Evolutionary conservation across 208 protist species (phyloP), one percentile per base, ranked within the genome.

Genomic region (Trypanosoma platydactyli): DNA sequence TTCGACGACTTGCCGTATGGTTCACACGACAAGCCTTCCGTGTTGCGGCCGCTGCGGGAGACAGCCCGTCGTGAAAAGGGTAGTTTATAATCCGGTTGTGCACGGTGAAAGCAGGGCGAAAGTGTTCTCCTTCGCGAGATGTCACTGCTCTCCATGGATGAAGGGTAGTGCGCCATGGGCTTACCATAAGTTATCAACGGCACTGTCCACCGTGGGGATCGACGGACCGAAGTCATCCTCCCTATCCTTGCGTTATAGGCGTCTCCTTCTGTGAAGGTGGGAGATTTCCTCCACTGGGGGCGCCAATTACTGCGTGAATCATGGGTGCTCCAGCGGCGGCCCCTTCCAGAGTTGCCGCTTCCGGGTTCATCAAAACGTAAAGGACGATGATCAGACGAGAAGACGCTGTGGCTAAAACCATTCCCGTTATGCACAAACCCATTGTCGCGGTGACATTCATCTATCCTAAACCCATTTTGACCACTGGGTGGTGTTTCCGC

Each of bases 131-230:
- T 20, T n/a, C 22, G 48, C 42, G 18, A 52, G 48, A 20, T 3
- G 42, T 27, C 42, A 7, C 29, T 40, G 25, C 42, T 4, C 48
- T 42, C 40, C 11, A 24, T 20, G 22, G 46, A 46, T 16, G 59
- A 38, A 29, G 40, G 35, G 33, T n/a, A 53, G 16, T 15, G 25
- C 24, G 1, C 13, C 1, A 60, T 50, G 29, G 67, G n/a, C 11
- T 38, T 51, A 25, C 40, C 35, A 45, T 72, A 72, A 18, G 46
- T 60, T 22, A 72, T 15, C 58, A 59, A 38, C 25, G 67, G 67
- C 12, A 72, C 58, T 22, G 67, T 72, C 44, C 40, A 20, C 15
- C 27, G 50, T 1, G 57, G 58, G 15, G 67, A 65, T 13, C 40
- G 22, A 27, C 56, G 25, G 27, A 9, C 25, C 5, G 18, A 48